Percentiles rank a stretch among this genome's conserved stretches.
phyloP scores from a whole-genome alignment of 306 rosid genomes.

The Acacia confusa region DNA sequence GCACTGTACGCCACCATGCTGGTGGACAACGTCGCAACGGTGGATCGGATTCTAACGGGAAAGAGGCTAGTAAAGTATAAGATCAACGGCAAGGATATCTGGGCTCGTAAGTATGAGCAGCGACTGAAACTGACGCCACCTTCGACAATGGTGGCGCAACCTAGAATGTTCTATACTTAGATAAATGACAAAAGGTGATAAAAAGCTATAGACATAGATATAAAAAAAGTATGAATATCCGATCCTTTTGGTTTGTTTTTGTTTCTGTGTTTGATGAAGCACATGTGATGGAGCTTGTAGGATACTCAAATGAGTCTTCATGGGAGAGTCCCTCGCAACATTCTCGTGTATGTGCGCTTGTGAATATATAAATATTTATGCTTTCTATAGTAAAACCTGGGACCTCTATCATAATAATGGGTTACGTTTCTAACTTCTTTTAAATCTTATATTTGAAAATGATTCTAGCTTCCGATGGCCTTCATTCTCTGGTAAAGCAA shows the following conservation, averaged over 20 bases:
- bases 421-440: background rate
- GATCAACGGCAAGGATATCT: conserved; percentile 51
- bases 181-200: background rate
- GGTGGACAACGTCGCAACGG: conserved; percentile 25
- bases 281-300: background rate
- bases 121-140: background rate
- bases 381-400: background rate
- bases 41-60: conserved; percentile 43
- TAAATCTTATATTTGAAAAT: background rate
- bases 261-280: background rate
- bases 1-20: conserved; percentile 50
- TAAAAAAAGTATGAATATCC: background rate
- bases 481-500: background rate
- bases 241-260: background rate
- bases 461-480: background rate
- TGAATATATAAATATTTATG: background rate
- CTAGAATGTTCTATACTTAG: background rate
- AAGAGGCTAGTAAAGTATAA: conserved; percentile 39
- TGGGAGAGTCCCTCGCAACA: background rate
- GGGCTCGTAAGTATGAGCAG: conserved; percentile 57
- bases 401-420: background rate
- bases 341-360: background rate
- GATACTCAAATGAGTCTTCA: background rate
- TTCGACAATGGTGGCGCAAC: background rate
- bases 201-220: background rate